Evolutionary conservation across 139 green algal genomes (phyloP).

Genomic region (Coelastrella sp.): DNA sequence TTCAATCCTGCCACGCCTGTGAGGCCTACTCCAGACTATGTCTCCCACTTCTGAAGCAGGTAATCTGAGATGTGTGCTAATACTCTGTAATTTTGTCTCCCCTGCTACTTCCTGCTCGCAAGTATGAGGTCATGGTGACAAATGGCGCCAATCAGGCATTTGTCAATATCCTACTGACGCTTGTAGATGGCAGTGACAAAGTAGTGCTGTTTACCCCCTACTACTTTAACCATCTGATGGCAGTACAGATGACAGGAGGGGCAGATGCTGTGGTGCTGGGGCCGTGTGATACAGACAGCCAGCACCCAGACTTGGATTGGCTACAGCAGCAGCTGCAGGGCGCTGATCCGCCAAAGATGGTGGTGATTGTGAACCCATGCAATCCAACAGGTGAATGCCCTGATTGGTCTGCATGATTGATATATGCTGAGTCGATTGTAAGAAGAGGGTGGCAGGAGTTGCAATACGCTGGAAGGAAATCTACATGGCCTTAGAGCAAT

Average conservation of each 20-base stretch:
- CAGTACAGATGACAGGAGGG: constrained; percentile 77
- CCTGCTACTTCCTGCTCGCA: neutral
- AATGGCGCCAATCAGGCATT: constrained; percentile 87
- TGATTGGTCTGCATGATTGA: neutral
- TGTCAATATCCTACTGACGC: constrained; percentile 85
- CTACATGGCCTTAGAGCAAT: too few species aligned
- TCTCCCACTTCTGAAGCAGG: too few species aligned
- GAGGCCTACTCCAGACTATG: too few species aligned
- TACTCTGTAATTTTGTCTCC: neutral
- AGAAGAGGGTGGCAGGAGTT: too few species aligned
- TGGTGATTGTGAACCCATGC: constrained; percentile 71
- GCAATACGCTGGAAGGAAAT: too few species aligned
- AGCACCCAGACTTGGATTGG: constrained; percentile 63
- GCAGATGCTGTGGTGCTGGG: constrained; percentile 35
- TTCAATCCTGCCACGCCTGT: too few species aligned
- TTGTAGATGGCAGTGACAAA: constrained; percentile 77
- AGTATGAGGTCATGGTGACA: constrained; percentile 92
- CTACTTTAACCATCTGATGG: constrained; percentile 96
- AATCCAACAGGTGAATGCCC: constrained; percentile 84
- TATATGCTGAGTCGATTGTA: neutral
- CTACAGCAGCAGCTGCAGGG: constrained; percentile 61
- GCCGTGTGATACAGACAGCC: constrained; percentile 17
- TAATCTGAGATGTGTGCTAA: too few species aligned
- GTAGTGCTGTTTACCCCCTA: constrained; percentile 92
- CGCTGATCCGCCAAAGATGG: constrained; percentile 71